phyloP scores from a whole-genome alignment of 345 rosid species.

The Xanthoceras sorbifolium region DNA sequence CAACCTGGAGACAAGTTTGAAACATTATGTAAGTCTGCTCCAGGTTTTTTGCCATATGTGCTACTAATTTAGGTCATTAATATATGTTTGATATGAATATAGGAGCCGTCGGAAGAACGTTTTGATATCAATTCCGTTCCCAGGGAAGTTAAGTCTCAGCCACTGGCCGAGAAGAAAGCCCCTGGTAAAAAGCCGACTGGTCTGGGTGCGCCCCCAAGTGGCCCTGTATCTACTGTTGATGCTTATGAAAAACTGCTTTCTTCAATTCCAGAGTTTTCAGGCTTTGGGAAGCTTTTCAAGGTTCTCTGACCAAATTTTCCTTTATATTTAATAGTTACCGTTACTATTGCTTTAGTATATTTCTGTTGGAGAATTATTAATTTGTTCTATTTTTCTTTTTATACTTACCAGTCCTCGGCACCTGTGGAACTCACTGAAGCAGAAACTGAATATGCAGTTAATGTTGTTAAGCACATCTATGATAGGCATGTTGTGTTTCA shows the following conservation, averaged over 20 bases:
- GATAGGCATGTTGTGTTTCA: conserved; percentile 89
- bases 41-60: conserved; percentile 17
- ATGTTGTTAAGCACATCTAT: conserved; percentile 89
- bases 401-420: conserved; percentile 62
- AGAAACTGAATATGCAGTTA: conserved; percentile 95
- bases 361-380: conserved; percentile 19
- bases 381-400: conserved; percentile 16
- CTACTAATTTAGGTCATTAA: conserved; percentile 19
- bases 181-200: conserved; percentile 88
- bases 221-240: conserved; percentile 71
- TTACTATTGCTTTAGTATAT: conserved; percentile 2
- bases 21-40: conserved; percentile 69
- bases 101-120: conserved; percentile 85
- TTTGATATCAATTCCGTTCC: conserved; percentile 87
- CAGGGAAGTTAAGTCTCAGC: conserved; percentile 80
- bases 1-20: conserved; percentile 90
- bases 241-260: conserved; percentile 84
- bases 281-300: conserved; percentile 92
- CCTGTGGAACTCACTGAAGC: conserved; percentile 98
- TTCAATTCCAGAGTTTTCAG: conserved; percentile 74
- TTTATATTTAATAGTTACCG: conserved; percentile 12
- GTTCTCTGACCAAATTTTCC: conserved; percentile 34
- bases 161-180: conserved; percentile 91
- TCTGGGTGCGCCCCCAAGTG: conserved; percentile 70
- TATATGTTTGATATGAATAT: conserved; percentile 28